Evolutionary conservation across 2,329 filamentous ascomycete genomes (phyloP), one percentile per base, ranked within the genome.

Genomic region (Clarireedia monteithiana): DNA sequence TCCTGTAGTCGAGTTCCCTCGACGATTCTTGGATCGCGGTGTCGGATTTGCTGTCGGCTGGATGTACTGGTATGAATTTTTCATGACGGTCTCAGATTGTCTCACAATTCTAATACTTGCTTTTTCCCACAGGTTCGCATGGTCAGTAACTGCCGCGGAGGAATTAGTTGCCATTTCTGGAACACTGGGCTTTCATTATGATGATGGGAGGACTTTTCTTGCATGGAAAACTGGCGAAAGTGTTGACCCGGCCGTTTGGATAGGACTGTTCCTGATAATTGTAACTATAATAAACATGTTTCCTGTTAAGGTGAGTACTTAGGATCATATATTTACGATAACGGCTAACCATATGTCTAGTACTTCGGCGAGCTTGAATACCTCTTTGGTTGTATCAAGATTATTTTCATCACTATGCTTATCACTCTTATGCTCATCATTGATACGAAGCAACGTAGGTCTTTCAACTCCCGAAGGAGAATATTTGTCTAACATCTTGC

Each of bases 21-120:
- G 69, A 6, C 64, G 70, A 4, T 73, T 72, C 54, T 59, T 72
- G 2, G 70, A 70, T 63, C 64, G 67, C 4, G 70, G 67, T 5
- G 65, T 72, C 52, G 71, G 71, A 5, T 72, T 72, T 61, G 70
- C 70, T 3, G 67, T 72, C 17, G 71, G 71, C 1, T 72, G 70
- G 70, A 66, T 72, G 23, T 72, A 72, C 56, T 73, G 70, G 70
- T 72, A 47, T 57, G 62, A 44, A 26, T 53, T 15, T 17, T 40
- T 10, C 20, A 15, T 46, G 46, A 23, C 12, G 15, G 27, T 48
- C 23, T 27, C 44, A 24, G 9, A 23, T 20, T 45, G n/a, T 20
- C 20, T 12, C 1, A 23, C 15, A 26, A 27, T 36, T 10, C 20
- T 3, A 14, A n/a, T n/a, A 30, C 30, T 38, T 58, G 30, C 60